Evolutionary conservation across 352 stramenopile genomes (phyloP), one percentile per base, ranked within the genome.

Genomic region (Phytopythium kandeliae): DNA sequence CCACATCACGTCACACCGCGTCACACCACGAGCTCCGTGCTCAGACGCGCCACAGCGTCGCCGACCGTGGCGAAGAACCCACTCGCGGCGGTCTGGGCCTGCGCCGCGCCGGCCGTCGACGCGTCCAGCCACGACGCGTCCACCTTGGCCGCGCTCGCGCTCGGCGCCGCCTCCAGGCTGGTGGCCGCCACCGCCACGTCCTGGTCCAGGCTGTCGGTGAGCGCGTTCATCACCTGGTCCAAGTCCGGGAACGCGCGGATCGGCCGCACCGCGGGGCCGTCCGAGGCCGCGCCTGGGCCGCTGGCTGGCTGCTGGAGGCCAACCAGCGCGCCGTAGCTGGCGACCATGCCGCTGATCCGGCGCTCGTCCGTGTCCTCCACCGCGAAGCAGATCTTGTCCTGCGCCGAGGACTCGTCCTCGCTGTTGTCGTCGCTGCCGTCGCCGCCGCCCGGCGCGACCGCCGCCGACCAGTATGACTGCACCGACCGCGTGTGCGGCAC

Each of bases 111-210:
- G 26, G 55, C 26, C 0, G 55, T 51, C 46, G 57, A 69, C 34
- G 63, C 33, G 26, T 74, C 65, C 15, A 74, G 64, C 55, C 65
- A 74, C 10, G 65, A 64, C 12, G 46, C 59, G 58, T 74, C 65
- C 37, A 71, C 25, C 21, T 37, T 38, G 7, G 40, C 61, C 4
- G 21, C 41, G 33, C 46, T 37, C 16, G 41, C 25, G 7, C 34
- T 58, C 3, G 30, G 31, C 21, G 49, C 21, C 15, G 47, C 34
- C 4, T 59, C 35, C 5, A n/a, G n/a, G n/a, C n/a, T n/a, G n/a
- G n/a, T n/a, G n/a, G 34, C 54, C 34, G 21, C 48, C 6, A 37
- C 47, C 26, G 28, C 11, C 22, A 68, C 62, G 17, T 65, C 46
- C 19, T 68, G 33, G 28, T 69, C 35, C 11, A 60, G 57, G 24